Conservation (phyloP, 2,329 filamentous ascomycete species). For the Exophiala alcalophila region DNA sequence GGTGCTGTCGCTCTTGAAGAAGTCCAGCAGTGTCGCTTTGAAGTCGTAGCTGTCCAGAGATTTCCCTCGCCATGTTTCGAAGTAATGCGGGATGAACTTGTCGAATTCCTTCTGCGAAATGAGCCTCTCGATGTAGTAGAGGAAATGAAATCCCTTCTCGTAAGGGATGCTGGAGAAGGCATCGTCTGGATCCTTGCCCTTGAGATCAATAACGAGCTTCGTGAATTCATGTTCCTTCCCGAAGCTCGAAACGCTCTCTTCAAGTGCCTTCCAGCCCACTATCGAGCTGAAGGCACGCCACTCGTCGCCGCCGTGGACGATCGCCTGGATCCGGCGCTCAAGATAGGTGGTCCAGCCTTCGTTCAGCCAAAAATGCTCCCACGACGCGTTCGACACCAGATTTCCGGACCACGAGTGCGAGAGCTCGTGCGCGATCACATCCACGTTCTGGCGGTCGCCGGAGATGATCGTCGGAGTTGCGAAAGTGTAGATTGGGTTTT, state of each 20-base stretch:
- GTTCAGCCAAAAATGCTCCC: constrained; percentile 59
- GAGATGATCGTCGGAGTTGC: constrained; percentile 93
- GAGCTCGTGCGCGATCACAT: constrained; percentile 89
- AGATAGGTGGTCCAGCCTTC: constrained; percentile 94
- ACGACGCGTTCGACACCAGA: constrained; percentile 53
- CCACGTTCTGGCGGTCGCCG: constrained; percentile 85
- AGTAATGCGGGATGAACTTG: constrained; percentile 94
- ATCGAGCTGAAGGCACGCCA: constrained; percentile 93
- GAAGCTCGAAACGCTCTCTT: constrained; percentile 74
- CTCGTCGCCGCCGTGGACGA: constrained; percentile 70
- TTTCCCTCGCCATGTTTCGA: constrained; percentile 76
- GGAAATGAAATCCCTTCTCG: constrained; percentile 93
- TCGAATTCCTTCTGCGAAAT: constrained; percentile 86
- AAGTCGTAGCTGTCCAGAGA: constrained; percentile 94
- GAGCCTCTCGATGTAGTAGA: constrained; percentile 84
- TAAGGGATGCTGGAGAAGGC: constrained; percentile 91
- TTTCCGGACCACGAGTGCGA: constrained; percentile 85
- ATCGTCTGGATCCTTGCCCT: constrained; percentile 91
- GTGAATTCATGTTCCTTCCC: constrained; percentile 89
- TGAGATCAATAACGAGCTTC: constrained; percentile 80
- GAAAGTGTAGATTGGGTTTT: constrained; percentile 92
- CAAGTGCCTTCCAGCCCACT: constrained; percentile 88
- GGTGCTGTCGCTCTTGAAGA: constrained; percentile 65
- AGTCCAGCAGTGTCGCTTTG: constrained; percentile 79
- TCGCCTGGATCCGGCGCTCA: constrained; percentile 76